phyloP scores from a whole-genome alignment of 768 basidiomycete species.

The Xerocomellus amylosporus region DNA sequence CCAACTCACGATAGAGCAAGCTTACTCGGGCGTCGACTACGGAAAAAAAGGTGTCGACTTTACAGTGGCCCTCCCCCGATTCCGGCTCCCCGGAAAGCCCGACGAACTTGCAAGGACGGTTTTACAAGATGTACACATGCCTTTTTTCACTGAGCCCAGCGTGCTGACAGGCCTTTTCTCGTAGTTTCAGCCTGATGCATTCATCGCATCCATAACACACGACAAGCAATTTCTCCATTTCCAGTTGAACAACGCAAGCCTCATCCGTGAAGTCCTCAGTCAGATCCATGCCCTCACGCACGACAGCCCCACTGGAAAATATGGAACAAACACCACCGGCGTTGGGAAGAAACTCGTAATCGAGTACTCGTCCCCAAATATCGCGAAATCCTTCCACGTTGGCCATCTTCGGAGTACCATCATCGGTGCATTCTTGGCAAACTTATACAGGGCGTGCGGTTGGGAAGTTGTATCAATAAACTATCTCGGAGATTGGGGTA shows the following conservation, averaged over 20 bases:
- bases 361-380: conserved; percentile 96
- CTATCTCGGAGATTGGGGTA: conserved; percentile 98
- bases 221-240: conserved; percentile 86
- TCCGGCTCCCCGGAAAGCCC: conserved; percentile 78
- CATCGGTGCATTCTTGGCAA: conserved; percentile 91
- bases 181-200: conserved; percentile 84
- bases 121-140: conserved; percentile 57
- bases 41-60: conserved; percentile 96
- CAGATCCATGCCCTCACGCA: conserved; percentile 76
- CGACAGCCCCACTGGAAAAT: conserved; percentile 54
- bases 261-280: conserved; percentile 63
- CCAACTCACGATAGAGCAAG: conserved; percentile 66
- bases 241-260: conserved; percentile 59
- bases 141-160: background rate
- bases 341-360: conserved; percentile 81
- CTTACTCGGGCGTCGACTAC: conserved; percentile 81
- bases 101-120: conserved; percentile 76
- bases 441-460: conserved; percentile 88
- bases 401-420: conserved; percentile 98
- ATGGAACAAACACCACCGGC: conserved; percentile 77
- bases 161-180: background rate
- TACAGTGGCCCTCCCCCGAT: conserved; percentile 87
- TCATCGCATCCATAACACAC: conserved; percentile 63
- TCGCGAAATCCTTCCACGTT: conserved; percentile 97
- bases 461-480: conserved; percentile 92